Evolutionary conservation across 306 rosid genomes (phyloP).

Genomic region (Arachis stenosperma): DNA sequence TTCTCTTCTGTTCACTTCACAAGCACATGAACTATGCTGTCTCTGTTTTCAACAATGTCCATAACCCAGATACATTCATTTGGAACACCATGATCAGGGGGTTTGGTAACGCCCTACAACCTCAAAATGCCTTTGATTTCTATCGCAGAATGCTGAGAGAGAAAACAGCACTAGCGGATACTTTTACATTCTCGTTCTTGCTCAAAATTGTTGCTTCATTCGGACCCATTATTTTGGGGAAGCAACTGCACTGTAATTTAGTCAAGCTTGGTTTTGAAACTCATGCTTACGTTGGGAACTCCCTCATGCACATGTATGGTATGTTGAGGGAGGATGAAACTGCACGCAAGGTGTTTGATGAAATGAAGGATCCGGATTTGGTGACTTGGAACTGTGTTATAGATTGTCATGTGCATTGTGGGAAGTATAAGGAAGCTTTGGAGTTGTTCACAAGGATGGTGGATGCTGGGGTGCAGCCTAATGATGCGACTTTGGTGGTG

Average conservation of each 20-base stretch:
- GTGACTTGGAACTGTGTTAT: conserved; percentile 80
- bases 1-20: conserved; percentile 51
- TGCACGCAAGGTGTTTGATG: conserved; percentile 67
- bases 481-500: conserved; percentile 64
- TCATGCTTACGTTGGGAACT: conserved; percentile 69
- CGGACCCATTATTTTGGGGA: conserved; percentile 51
- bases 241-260: conserved; percentile 56
- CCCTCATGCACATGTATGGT: conserved; percentile 75
- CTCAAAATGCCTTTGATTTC: conserved; percentile 51
- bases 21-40: conserved; percentile 62
- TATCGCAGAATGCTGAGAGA: conserved; percentile 54
- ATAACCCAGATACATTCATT: conserved; percentile 65
- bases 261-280: conserved; percentile 55
- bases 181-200: conserved; percentile 71
- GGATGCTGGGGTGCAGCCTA: conserved; percentile 50
- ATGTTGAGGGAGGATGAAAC: conserved; percentile 45
- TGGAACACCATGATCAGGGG: conserved; percentile 86
- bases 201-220: conserved; percentile 55
- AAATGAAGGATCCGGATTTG: conserved; percentile 56
- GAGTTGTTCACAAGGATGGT: conserved; percentile 59
- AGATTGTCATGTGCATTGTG: conserved; percentile 50
- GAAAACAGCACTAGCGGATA: conserved; percentile 40
- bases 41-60: conserved; percentile 49
- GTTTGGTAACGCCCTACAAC: conserved; percentile 50
- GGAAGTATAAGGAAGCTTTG: conserved; percentile 53